Conservation (phyloP, 257 asterid genomes). For the Thymus mandschuricus region DNA sequence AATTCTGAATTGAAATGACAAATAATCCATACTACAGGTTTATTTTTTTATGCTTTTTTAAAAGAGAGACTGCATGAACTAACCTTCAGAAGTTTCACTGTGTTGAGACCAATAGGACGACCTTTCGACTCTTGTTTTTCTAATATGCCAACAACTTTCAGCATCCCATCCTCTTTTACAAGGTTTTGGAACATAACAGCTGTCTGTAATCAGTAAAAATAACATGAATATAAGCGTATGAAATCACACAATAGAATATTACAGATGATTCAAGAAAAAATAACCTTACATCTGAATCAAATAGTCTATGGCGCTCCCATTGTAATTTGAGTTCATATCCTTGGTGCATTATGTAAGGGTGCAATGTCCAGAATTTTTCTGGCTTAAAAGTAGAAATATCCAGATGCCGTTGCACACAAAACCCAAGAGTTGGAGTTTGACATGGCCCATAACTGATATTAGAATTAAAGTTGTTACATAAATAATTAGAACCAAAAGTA, state of each 20-base stretch:
- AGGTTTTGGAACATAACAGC: constrained; percentile 65
- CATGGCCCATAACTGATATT: constrained; percentile 90
- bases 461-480: constrained; percentile 30
- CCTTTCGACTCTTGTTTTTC: constrained; percentile 78
- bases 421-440: constrained; percentile 93
- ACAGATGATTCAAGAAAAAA: constrained; percentile 16
- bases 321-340: constrained; percentile 88
- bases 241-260: constrained; percentile 5
- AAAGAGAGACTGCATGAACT: constrained; percentile 12
- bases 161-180: constrained; percentile 60
- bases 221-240: constrained; percentile 31
- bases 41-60: not conserved
- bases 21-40: constrained; percentile 22
- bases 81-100: constrained; percentile 94
- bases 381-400: constrained; percentile 82
- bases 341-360: constrained; percentile 66
- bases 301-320: constrained; percentile 81
- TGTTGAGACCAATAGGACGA: constrained; percentile 88
- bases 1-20: not conserved
- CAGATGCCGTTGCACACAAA: constrained; percentile 89
- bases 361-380: constrained; percentile 80
- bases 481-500: constrained; percentile 1
- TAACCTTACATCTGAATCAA: constrained; percentile 77
- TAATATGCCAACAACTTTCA: constrained; percentile 59
- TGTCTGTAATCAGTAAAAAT: constrained; percentile 49